phyloP scores from a whole-genome alignment of 2,329 filamentous ascomycete genomes.

The Ceratocystis diversiconidia region DNA sequence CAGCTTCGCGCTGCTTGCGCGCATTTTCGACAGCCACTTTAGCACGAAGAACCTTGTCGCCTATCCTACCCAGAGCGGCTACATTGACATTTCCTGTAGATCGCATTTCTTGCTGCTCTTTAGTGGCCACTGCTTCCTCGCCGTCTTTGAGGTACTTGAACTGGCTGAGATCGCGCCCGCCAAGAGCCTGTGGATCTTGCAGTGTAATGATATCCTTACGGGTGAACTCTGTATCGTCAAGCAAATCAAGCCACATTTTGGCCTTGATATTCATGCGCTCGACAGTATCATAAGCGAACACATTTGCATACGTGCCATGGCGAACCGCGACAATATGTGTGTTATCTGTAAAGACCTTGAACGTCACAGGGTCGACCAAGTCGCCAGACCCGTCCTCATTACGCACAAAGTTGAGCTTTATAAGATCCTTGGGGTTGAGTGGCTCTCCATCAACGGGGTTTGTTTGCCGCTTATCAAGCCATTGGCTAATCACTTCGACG shows the following conservation, averaged over 20 bases:
- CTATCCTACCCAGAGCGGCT: slow-evolving; percentile 60
- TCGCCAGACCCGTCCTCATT: slow-evolving; percentile 51
- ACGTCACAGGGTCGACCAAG: slow-evolving; percentile 90
- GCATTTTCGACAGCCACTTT: slow-evolving; percentile 91
- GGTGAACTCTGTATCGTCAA: slow-evolving; percentile 74
- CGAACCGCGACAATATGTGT: slow-evolving; percentile 86
- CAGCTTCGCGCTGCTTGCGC: slow-evolving; percentile 54
- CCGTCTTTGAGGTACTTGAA: slow-evolving; percentile 88
- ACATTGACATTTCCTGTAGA: slow-evolving; percentile 60
- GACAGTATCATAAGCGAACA: slow-evolving; percentile 91
- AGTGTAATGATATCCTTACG: slow-evolving; percentile 89
- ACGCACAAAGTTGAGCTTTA: slow-evolving; percentile 81
- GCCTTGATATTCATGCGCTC: slow-evolving; percentile 91
- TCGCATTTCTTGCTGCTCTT: slow-evolving; percentile 54
- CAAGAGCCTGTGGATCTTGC: slow-evolving; percentile 86
- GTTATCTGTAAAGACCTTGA: slow-evolving; percentile 95
- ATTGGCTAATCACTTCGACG: slow-evolving; percentile 81
- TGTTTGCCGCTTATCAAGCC: slow-evolving; percentile 85
- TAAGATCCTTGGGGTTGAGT: slow-evolving; percentile 66
- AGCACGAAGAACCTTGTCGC: slow-evolving; percentile 73
- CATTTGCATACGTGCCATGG: slow-evolving; percentile 73
- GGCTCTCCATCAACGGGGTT: slow-evolving; percentile 78
- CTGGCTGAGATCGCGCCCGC: slow-evolving; percentile 64
- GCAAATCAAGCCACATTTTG: slow-evolving; percentile 86
- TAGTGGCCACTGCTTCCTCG: slow-evolving; percentile 49